These are phyloP conservation scores for Hirsutella thompsonii DNA, from an alignment of 2,329 filamentous ascomycete genomes.

Conservation along the genomic window DNA sequence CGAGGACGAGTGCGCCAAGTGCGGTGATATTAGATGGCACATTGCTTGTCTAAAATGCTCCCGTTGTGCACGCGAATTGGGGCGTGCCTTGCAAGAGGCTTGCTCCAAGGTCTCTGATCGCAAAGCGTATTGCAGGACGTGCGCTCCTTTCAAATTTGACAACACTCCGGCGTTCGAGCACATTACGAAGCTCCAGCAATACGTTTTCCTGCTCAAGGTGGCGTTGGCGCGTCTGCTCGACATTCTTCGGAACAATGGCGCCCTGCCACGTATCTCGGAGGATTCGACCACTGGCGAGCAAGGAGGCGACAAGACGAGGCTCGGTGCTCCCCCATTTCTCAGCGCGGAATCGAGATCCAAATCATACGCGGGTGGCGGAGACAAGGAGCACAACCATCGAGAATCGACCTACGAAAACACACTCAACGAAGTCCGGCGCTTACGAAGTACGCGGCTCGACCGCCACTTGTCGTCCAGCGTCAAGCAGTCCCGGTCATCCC, in stretches of 20 bases:
- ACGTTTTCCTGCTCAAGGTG: conserved; percentile 83
- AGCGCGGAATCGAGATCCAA: conserved; percentile 59
- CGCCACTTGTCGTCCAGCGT: conserved; percentile 89
- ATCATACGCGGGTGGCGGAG: conserved; percentile 50
- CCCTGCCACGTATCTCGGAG: conserved; percentile 66
- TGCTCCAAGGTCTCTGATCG: conserved; percentile 56
- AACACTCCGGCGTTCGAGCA: conserved; percentile 46
- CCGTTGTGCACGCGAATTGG: conserved; percentile 52
- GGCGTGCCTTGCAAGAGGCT: conserved; percentile 54
- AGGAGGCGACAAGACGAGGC: conserved; percentile 2
- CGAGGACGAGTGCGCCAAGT: conserved; percentile 80
- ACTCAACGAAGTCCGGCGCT: conserved; percentile 81
- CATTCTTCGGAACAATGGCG: conserved; percentile 72
- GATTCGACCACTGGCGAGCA: conserved; percentile 37
- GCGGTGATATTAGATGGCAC: conserved; percentile 71
- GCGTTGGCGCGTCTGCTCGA: conserved; percentile 81
- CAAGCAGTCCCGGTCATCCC: conserved; percentile 77
- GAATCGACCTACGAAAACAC: conserved; percentile 87
- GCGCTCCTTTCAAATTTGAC: conserved; percentile 41
- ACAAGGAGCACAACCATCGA: conserved; percentile 34
- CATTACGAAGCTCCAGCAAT: conserved; percentile 82
- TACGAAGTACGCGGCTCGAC: conserved; percentile 87
- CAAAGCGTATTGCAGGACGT: conserved; percentile 59
- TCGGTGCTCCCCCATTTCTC: conserved; percentile 25
- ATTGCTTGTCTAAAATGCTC: conserved; percentile 68